Percentiles rank a stretch among this genome's conserved stretches.
phyloP scores from a whole-genome alignment of 345 rosid species.

The Corchorus capsularis region DNA sequence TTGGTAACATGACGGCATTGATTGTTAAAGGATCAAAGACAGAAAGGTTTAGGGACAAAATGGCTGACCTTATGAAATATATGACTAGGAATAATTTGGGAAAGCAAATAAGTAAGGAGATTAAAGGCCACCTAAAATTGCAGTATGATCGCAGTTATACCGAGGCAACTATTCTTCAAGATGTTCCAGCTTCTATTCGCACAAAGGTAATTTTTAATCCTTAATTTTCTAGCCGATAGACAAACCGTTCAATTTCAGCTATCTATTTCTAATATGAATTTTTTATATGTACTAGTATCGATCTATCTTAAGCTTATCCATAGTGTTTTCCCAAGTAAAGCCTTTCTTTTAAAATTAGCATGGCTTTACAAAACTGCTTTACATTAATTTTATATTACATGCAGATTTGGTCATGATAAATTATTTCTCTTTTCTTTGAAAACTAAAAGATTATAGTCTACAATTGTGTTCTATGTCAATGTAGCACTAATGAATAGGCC shows the following conservation, averaged over 20 bases:
- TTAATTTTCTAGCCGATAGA: neutral
- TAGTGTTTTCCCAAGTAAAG: neutral
- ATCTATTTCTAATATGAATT: neutral
- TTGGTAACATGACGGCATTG: conserved; percentile 92
- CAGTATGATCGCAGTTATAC: conserved; percentile 59
- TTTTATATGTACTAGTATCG: neutral
- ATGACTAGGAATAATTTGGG: conserved; percentile 71
- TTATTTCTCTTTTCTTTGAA: neutral
- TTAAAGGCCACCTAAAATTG: conserved; percentile 64
- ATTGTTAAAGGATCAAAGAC: conserved; percentile 91
- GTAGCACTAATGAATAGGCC: neutral
- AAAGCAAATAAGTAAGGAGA: conserved; percentile 54
- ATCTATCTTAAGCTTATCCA: neutral
- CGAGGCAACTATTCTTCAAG: conserved; percentile 73
- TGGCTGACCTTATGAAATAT: conserved; percentile 70
- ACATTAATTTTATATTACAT: neutral
- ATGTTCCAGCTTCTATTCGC: conserved; percentile 73
- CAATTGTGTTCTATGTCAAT: neutral
- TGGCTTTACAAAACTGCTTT: neutral
- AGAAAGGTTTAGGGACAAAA: conserved; percentile 72
- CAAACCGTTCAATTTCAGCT: neutral
- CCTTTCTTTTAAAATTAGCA: neutral
- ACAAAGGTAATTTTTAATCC: conserved; percentile 52
- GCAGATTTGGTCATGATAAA: neutral
- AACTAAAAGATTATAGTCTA: neutral